Conservation (phyloP, 2,329 filamentous ascomycete genomes). For the Fusarium dimerum region DNA sequence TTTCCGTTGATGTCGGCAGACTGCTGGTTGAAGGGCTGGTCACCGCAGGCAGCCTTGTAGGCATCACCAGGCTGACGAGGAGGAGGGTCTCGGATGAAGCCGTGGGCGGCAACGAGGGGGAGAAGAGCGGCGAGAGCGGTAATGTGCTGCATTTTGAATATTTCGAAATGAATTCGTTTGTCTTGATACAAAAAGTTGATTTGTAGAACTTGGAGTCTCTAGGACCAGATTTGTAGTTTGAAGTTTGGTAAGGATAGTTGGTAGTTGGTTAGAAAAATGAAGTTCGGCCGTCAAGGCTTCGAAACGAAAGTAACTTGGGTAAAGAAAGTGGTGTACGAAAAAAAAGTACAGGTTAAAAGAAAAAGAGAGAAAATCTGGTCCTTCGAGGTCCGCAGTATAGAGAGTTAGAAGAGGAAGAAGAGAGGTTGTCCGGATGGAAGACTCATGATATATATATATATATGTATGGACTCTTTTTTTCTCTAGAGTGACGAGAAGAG, state of each 20-base stretch:
- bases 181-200: constrained; percentile 1
- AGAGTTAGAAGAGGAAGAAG: constrained; percentile 15
- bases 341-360: constrained; percentile 28
- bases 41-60: constrained; percentile 46
- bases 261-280: constrained; percentile 16
- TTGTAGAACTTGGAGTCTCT: constrained; percentile 20
- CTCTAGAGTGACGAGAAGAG: constrained; percentile 1
- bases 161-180: neutral
- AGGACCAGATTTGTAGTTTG: constrained; percentile 28
- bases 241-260: constrained; percentile 20
- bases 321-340: constrained; percentile 25
- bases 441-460: constrained; percentile 27
- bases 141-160: constrained; percentile 25
- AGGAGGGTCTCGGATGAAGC: constrained; percentile 43
- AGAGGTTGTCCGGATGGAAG: neutral
- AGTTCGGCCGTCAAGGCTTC: constrained; percentile 32
- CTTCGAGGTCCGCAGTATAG: constrained; percentile 32
- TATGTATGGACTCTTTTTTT: neutral
- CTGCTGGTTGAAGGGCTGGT: constrained; percentile 39
- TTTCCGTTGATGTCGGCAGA: constrained; percentile 39
- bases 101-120: constrained; percentile 43
- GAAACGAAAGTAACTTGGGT: constrained; percentile 28
- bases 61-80: constrained; percentile 44
- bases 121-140: constrained; percentile 26
- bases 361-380: constrained; percentile 34